Evolutionary conservation across 768 basidiomycete species (phyloP), one percentile per base, ranked within the genome.

Genomic region (Amanita pseudoporphyria): DNA sequence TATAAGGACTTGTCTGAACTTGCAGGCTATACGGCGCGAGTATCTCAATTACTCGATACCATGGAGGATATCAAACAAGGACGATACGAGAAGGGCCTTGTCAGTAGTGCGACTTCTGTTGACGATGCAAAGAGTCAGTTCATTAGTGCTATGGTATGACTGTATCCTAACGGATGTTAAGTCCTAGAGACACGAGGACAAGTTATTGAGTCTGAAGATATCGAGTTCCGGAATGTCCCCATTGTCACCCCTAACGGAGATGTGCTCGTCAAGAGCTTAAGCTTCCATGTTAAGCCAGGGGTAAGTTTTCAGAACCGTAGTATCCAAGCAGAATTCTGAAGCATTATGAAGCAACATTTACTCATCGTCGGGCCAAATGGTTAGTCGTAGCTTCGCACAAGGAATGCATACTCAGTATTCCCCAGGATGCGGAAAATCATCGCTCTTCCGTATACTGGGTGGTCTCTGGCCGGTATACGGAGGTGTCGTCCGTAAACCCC

Each of bases 201-300:
- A 58, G 71, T 95, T 24, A 72, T 90, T 30, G 82, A 87, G 55
- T 85, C 88, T 0, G 87, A 93, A 32, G 88, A 93, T 53, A 96
- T 99, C 58, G 74, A 81, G 31, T 96, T 99, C 56, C 87, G 94
- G 56, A 76, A 84, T 51, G 95, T 99, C 1, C 95, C 95, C 0
- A 92, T 99, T 52, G 83, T 98, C 22, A 94, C 92, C 9, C 95
- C 95, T 1, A 97, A 96, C 55, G 94, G 94, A 5, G 95, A 98
- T 58, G 76, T 98, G 13, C 74, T 99, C 3, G 76, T 99, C 46
- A 78, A 76, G 64, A 82, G 73, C 55, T 66, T 98, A 60, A 90
- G 84, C 57, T 97, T 98, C 71, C 79, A 80, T 55, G 86, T 98
- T 47, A 86, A 88, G 63, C 87, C 79, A 46, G 90, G 93, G 50